A percentile compares a stretch with the other conserved stretches of the same genome.
These are phyloP conservation scores for Jamesozyma hellenica DNA, from an alignment of 805 yeast species.

Conservation along the genomic window DNA sequence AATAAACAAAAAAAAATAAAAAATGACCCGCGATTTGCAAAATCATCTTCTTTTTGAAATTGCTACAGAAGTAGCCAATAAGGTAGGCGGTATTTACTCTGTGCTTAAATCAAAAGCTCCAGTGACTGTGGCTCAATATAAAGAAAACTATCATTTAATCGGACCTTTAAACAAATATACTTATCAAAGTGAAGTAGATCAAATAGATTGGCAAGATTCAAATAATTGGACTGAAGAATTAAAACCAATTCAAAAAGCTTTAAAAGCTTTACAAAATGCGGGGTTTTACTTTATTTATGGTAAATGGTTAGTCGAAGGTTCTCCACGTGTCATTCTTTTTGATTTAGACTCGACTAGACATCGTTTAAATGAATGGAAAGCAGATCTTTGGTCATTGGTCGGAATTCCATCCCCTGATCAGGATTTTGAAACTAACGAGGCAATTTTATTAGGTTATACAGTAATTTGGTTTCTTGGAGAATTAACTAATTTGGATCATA, in stretches of 20 bases:
- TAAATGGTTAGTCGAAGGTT: constrained; percentile 95
- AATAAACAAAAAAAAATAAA: neutral
- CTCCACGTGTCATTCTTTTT: constrained; percentile 84
- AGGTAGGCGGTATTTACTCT: constrained; percentile 96
- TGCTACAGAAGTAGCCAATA: constrained; percentile 95
- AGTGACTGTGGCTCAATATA: constrained; percentile 87
- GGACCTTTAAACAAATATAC: constrained; percentile 76
- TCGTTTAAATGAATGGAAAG: constrained; percentile 82
- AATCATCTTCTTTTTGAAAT: constrained; percentile 85
- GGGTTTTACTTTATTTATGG: constrained; percentile 84
- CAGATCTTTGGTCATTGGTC: constrained; percentile 82
- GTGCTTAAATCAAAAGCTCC: constrained; percentile 95
- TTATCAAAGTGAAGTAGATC: constrained; percentile 74
- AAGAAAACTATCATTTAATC: constrained; percentile 72
- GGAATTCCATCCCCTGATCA: constrained; percentile 90
- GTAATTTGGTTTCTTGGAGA: constrained; percentile 98
- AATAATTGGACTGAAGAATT: constrained; percentile 23
- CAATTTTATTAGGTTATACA: constrained; percentile 81
- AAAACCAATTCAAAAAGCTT: constrained; percentile 31
- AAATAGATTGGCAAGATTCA: constrained; percentile 47
- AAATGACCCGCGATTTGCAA: constrained; percentile 73
- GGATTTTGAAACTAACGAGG: constrained; percentile 84
- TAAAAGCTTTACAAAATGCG: constrained; percentile 69
- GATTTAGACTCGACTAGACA: constrained; percentile 67
- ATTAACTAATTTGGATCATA: constrained; percentile 66